phyloP scores from a whole-genome alignment of 495 filamentous ascomycete genomes.

The Aspergillus haitiensis region DNA sequence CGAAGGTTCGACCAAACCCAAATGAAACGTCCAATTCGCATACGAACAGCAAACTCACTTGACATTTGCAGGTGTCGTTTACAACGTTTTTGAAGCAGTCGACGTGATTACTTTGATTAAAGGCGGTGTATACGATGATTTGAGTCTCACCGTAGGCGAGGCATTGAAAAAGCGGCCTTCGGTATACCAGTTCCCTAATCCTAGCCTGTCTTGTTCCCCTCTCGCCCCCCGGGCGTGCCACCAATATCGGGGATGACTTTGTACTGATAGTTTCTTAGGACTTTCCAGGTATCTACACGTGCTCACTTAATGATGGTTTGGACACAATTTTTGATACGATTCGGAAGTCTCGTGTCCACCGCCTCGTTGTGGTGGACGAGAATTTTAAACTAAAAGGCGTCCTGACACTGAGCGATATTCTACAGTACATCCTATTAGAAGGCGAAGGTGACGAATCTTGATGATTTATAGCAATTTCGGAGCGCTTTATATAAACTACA shows the following conservation, averaged over 20 bases:
- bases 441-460: constrained; percentile 60
- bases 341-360: constrained; percentile 88
- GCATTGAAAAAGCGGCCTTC: constrained; percentile 84
- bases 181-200: constrained; percentile 39
- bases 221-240: too few relatives aligned
- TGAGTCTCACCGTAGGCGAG: constrained; percentile 83
- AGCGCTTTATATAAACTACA: constrained; percentile 29
- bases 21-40: background rate
- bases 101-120: constrained; percentile 97
- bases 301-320: constrained; percentile 83
- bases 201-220: background rate
- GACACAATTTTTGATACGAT: constrained; percentile 97
- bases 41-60: constrained; percentile 6
- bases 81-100: constrained; percentile 97
- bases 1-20: constrained; percentile 53
- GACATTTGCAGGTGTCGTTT: constrained; percentile 60
- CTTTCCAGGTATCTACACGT: constrained; percentile 96
- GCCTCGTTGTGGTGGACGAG: constrained; percentile 89
- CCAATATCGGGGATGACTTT: background rate
- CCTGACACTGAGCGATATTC: constrained; percentile 91
- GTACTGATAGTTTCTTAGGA: constrained; percentile 53
- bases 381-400: constrained; percentile 81
- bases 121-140: constrained; percentile 87
- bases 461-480: constrained; percentile 25
- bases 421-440: constrained; percentile 89